phyloP scores from a whole-genome alignment of 306 rosid species.

The Rosa chinensis region DNA sequence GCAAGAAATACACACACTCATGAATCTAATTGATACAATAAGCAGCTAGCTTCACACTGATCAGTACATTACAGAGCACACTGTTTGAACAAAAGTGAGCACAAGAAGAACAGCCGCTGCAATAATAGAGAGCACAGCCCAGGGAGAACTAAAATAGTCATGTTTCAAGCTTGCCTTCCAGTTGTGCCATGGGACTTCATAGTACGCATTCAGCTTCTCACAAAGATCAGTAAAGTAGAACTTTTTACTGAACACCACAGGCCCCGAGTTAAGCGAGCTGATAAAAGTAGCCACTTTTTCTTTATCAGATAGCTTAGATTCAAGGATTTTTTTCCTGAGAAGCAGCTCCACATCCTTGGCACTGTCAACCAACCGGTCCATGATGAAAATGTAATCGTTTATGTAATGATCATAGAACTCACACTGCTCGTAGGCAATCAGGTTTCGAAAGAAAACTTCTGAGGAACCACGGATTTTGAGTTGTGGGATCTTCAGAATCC shows the following conservation, averaged over 20 bases:
- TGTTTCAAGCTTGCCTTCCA: conserved; percentile 27
- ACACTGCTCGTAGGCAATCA: conserved; percentile 38
- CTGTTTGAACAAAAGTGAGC: not conserved
- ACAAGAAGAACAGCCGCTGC: not conserved
- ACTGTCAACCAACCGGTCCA: conserved; percentile 17
- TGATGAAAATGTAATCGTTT: conserved; percentile 18
- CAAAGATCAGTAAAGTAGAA: not conserved
- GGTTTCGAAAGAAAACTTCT: conserved; percentile 15
- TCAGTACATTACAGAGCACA: too few species aligned
- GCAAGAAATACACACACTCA: not conserved
- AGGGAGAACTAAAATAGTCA: conserved; percentile 14
- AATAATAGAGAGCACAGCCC: conserved; percentile 11
- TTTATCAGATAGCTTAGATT: conserved; percentile 20
- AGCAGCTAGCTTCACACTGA: not conserved
- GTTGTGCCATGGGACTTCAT: not conserved
- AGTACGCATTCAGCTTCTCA: conserved; percentile 18
- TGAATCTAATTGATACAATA: not conserved
- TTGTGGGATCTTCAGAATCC: conserved; percentile 31
- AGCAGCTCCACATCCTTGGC: conserved; percentile 12
- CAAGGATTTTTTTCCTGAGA: not conserved
- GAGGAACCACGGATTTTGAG: not conserved
- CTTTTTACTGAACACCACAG: not conserved
- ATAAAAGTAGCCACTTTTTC: conserved; percentile 9
- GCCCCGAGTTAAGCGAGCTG: conserved; percentile 19
- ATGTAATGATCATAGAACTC: conserved; percentile 11